Evolutionary conservation across 2,329 filamentous ascomycete genomes (phyloP).

Genomic region (Clonostachys rhizophaga): DNA sequence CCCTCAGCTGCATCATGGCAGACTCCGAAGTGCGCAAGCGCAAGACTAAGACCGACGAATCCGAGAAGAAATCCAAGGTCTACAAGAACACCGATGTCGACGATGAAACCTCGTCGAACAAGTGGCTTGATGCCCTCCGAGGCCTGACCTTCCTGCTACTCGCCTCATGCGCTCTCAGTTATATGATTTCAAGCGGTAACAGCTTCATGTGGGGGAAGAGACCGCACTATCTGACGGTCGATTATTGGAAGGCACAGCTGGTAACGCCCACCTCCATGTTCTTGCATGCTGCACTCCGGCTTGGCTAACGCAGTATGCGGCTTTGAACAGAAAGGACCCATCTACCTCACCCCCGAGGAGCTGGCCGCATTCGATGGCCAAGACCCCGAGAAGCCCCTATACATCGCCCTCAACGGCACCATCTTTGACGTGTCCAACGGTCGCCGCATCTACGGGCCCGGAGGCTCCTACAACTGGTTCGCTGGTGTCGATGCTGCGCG

Average conservation of each 20-base stretch:
- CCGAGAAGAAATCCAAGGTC: constrained; percentile 10
- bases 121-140: constrained; percentile 63
- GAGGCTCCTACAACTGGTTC: constrained; percentile 83
- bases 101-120: constrained; percentile 56
- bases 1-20: constrained; percentile 19
- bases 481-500: constrained; percentile 82
- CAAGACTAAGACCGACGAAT: constrained; percentile 17
- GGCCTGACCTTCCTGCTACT: constrained; percentile 63
- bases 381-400: constrained; percentile 72
- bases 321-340: constrained; percentile 44
- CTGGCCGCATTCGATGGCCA: constrained; percentile 74
- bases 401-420: constrained; percentile 83
- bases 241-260: constrained; percentile 55
- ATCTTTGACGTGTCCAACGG: constrained; percentile 79
- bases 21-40: constrained; percentile 37
- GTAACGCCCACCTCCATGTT: constrained; percentile 34
- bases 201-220: constrained; percentile 63
- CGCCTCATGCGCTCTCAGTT: constrained; percentile 66
- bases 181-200: constrained; percentile 68
- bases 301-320: background rate
- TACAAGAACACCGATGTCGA: constrained; percentile 30
- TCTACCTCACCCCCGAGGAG: constrained; percentile 70
- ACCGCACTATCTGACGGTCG: constrained; percentile 55
- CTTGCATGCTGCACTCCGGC: background rate
- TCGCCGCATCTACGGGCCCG: constrained; percentile 70